Evolutionary conservation across 768 basidiomycete genomes (phyloP).

Genomic region (Naematelia encephala): DNA sequence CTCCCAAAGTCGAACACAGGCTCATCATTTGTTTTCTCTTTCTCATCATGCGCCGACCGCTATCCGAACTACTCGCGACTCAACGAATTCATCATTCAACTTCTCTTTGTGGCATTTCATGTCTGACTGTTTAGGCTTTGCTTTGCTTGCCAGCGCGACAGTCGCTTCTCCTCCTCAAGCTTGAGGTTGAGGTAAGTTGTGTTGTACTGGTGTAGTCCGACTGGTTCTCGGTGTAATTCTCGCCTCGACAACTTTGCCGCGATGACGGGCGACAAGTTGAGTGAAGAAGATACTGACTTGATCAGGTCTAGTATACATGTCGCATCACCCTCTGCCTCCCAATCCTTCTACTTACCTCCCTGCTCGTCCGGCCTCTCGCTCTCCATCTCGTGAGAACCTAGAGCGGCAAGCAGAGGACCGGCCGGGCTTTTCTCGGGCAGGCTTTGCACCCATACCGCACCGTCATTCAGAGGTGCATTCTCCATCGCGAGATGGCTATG

Average conservation of each 20-base stretch:
- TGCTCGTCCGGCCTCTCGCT: not conserved
- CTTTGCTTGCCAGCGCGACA: not conserved
- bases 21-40: constrained; percentile 10
- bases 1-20: not conserved
- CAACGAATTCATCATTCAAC: not conserved
- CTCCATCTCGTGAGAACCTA: not conserved
- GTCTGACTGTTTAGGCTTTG: not conserved
- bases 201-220: not conserved
- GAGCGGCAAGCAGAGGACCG: constrained; percentile 9
- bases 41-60: constrained; percentile 5
- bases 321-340: constrained; percentile 6
- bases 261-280: not conserved
- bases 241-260: not conserved
- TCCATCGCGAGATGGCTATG: constrained; percentile 10
- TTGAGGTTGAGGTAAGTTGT: not conserved
- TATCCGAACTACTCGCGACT: constrained; percentile 1
- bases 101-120: not conserved
- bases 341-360: not conserved
- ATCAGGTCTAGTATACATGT: not conserved
- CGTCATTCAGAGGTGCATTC: constrained; percentile 14
- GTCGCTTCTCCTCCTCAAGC: not conserved
- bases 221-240: not conserved
- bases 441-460: constrained; percentile 40
- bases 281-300: not conserved
- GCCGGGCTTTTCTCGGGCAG: constrained; percentile 32